Evolutionary conservation across 805 yeast genomes (phyloP).

Genomic region (Candida berthetii): DNA sequence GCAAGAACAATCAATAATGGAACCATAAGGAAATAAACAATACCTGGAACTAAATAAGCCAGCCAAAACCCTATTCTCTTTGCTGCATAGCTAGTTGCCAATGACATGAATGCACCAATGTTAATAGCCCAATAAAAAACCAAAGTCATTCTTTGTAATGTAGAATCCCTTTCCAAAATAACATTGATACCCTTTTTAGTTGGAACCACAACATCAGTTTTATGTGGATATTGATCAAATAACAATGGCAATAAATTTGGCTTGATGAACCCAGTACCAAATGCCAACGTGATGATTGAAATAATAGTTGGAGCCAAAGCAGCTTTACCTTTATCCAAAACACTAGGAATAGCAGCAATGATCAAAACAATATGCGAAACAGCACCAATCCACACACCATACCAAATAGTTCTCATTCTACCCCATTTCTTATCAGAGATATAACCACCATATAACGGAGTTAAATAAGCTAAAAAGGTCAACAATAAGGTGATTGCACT

Average conservation of each 20-base stretch:
- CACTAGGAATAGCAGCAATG: constrained; percentile 59
- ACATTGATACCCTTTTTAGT: constrained; percentile 60
- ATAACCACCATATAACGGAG: constrained; percentile 75
- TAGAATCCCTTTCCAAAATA: constrained; percentile 60
- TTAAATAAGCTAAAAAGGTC: constrained; percentile 78
- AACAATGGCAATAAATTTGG: constrained; percentile 64
- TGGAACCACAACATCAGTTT: constrained; percentile 47
- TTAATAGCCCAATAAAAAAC: constrained; percentile 73
- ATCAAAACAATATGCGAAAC: constrained; percentile 59
- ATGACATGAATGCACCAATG: constrained; percentile 66
- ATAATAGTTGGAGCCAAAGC: constrained; percentile 56
- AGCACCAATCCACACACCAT: constrained; percentile 53
- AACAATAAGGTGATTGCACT: constrained; percentile 69
- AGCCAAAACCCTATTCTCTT: constrained; percentile 63
- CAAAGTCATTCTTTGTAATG: constrained; percentile 71
- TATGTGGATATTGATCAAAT: constrained; percentile 67
- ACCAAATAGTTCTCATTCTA: constrained; percentile 60
- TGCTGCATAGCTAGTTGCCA: constrained; percentile 75
- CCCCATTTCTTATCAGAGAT: constrained; percentile 73
- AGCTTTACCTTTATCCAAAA: constrained; percentile 39
- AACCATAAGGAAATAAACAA: constrained; percentile 48
- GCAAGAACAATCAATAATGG: constrained; percentile 33
- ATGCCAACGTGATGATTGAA: constrained; percentile 46
- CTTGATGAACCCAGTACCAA: constrained; percentile 80
- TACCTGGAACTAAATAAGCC: constrained; percentile 66